phyloP scores from a whole-genome alignment of 441 rosid species.

The Iberis amara region DNA sequence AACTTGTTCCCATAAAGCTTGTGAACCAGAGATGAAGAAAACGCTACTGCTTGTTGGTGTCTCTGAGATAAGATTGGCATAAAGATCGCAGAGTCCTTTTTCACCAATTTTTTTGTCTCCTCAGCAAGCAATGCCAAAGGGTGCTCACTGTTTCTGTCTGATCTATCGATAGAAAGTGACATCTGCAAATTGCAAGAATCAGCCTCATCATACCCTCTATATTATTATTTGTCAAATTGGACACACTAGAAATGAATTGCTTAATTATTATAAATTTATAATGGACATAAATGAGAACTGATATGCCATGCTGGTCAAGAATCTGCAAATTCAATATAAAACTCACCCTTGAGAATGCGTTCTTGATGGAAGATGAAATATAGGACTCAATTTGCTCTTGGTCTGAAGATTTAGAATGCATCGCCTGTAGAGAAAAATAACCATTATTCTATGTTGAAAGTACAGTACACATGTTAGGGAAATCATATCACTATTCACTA shows the following conservation, averaged over 20 bases:
- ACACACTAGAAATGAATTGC: not conserved
- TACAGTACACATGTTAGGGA: constrained; percentile 9
- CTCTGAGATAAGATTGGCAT: constrained; percentile 78
- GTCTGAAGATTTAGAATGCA: constrained; percentile 60
- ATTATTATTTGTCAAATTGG: constrained; percentile 11
- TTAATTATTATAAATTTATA: constrained; percentile 8
- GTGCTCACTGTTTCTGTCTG: constrained; percentile 64
- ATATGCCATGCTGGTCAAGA: constrained; percentile 5
- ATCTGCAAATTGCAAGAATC: constrained; percentile 44
- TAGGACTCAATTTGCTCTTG: constrained; percentile 84
- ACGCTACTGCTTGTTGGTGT: constrained; percentile 71
- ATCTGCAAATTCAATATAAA: constrained; percentile 7
- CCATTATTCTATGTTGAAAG: constrained; percentile 21
- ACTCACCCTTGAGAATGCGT: constrained; percentile 75
- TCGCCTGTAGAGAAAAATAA: constrained; percentile 48
- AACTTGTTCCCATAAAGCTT: constrained; percentile 78
- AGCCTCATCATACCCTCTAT: constrained; percentile 18
- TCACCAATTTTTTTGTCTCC: constrained; percentile 74
- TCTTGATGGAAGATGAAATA: constrained; percentile 77
- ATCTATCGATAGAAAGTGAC: constrained; percentile 58
- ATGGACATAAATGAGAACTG: constrained; percentile 10
- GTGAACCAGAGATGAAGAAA: constrained; percentile 87
- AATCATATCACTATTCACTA: constrained; percentile 18
- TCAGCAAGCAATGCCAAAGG: constrained; percentile 84
- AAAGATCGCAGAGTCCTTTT: constrained; percentile 61